Evolutionary conservation across 139 green algal species (phyloP).

Genomic region (Pycnococcus provasolii): DNA sequence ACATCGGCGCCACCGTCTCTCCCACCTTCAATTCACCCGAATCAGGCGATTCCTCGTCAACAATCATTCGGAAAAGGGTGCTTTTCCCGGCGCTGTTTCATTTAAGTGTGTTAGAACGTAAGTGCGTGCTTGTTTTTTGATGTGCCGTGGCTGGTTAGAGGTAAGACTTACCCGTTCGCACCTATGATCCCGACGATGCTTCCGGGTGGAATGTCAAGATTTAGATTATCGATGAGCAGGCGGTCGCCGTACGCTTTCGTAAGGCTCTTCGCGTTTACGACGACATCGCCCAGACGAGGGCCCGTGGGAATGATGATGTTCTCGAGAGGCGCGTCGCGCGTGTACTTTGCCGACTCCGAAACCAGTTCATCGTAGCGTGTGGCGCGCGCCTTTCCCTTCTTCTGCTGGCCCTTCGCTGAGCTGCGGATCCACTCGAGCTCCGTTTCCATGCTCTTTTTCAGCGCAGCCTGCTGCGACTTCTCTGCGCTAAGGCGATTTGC

Average conservation of each 20-base stretch:
- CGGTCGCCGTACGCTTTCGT: slow-evolving; percentile 31
- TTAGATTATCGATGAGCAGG: slow-evolving; percentile 36
- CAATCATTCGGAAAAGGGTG: slow-evolving; percentile 66
- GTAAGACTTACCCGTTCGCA: slow-evolving; percentile 38
- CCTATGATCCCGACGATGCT: slow-evolving; percentile 68
- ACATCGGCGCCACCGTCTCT: slow-evolving; percentile 65
- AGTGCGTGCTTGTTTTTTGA: too few relatives aligned
- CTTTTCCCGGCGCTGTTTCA: slow-evolving; percentile 32
- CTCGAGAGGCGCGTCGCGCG: slow-evolving; percentile 38
- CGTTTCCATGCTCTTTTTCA: slow-evolving; percentile 39
- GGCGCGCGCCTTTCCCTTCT: slow-evolving; percentile 63
- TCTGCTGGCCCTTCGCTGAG: slow-evolving; percentile 69
- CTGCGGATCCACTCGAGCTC: slow-evolving; percentile 56
- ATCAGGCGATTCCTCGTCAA: slow-evolving; percentile 48
- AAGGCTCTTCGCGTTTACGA: slow-evolving; percentile 22
- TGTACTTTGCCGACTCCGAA: slow-evolving; percentile 13
- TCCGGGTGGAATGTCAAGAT: slow-evolving; percentile 41
- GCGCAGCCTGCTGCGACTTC: slow-evolving; percentile 35
- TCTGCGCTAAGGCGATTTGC: slow-evolving; percentile 18
- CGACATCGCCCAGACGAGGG: slow-evolving; percentile 48
- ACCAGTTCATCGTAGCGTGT: slow-evolving; percentile 56
- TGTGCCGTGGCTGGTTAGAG: too few relatives aligned
- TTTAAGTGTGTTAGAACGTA: too few relatives aligned
- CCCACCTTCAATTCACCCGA: slow-evolving; percentile 33
- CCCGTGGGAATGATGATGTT: slow-evolving; percentile 60